These are phyloP conservation scores for Parachaetomium inaequale DNA, from an alignment of 495 filamentous ascomycete genomes.

Conservation along the genomic window DNA sequence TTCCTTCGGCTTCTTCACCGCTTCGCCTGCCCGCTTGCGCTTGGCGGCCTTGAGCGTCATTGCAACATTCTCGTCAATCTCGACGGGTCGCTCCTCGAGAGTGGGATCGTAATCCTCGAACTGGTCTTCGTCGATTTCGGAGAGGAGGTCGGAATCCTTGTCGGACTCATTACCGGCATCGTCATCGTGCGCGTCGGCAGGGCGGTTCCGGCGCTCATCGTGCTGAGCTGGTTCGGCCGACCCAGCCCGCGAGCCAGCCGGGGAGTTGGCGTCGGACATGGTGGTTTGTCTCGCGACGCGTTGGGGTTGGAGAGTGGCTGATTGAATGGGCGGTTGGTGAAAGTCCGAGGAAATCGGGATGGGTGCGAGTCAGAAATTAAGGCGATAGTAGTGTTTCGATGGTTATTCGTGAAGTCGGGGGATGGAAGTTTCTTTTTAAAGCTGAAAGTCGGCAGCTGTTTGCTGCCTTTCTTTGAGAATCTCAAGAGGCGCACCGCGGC, in stretches of 20 bases:
- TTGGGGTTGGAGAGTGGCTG: background rate
- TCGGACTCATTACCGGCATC: conserved; percentile 55
- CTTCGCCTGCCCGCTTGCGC: conserved; percentile 65
- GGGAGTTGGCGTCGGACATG: conserved; percentile 44
- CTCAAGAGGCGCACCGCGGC: background rate
- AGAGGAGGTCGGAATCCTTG: conserved; percentile 75
- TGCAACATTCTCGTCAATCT: conserved; percentile 84
- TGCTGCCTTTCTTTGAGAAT: conserved; percentile 6
- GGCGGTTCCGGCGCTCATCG: conserved; percentile 12
- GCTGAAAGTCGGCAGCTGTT: background rate
- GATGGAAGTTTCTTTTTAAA: background rate
- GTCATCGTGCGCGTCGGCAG: conserved; percentile 32
- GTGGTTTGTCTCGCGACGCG: background rate
- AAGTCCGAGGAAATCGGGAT: background rate
- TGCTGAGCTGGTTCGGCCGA: conserved; percentile 28
- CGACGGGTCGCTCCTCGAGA: conserved; percentile 73
- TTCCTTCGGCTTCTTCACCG: conserved; percentile 69
- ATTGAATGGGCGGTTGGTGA: background rate
- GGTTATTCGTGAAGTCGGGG: background rate
- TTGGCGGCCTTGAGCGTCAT: conserved; percentile 68
- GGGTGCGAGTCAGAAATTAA: background rate
- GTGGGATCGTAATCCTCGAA: conserved; percentile 86
- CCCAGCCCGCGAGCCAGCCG: conserved; percentile 10
- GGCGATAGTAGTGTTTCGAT: background rate
- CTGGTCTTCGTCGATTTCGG: conserved; percentile 91